Conservation (phyloP, 1,284 basidiomycete species). For the Cerioporus squamosus region DNA sequence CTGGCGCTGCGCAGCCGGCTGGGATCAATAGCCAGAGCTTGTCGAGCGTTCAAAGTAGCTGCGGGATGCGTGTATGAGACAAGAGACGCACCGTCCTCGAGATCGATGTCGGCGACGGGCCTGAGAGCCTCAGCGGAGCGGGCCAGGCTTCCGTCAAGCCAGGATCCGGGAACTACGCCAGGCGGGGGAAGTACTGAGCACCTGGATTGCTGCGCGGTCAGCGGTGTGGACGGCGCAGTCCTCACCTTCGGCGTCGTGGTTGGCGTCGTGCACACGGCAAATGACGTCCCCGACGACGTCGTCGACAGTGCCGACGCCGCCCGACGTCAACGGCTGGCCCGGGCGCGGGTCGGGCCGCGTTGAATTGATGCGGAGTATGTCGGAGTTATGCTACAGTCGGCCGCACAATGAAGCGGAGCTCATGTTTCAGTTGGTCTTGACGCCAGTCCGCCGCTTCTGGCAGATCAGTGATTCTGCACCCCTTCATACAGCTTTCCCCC, state of each 20-base stretch:
- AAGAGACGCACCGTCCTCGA: not conserved
- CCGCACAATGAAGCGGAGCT: not conserved
- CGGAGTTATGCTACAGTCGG: not conserved
- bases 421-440: not conserved
- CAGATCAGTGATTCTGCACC: slow-evolving; percentile 23
- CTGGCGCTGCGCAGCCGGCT: slow-evolving; percentile 23
- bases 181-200: too few species aligned
- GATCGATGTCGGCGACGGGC: not conserved
- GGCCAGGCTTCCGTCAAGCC: too few species aligned
- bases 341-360: too few species aligned
- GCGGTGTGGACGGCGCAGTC: too few species aligned
- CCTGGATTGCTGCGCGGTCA: too few species aligned
- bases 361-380: not conserved
- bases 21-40: slow-evolving; percentile 9
- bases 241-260: not conserved
- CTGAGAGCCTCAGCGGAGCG: too few species aligned
- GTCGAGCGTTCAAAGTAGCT: slow-evolving; percentile 7
- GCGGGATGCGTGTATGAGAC: slow-evolving; percentile 1
- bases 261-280: not conserved
- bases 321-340: too few species aligned
- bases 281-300: not conserved
- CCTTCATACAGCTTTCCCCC: slow-evolving; percentile 9
- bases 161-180: too few species aligned
- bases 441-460: slow-evolving; percentile 4
- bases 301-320: not conserved